Conservation (phyloP, 768 basidiomycete genomes). For the Sporobolomyces phaffii region DNA sequence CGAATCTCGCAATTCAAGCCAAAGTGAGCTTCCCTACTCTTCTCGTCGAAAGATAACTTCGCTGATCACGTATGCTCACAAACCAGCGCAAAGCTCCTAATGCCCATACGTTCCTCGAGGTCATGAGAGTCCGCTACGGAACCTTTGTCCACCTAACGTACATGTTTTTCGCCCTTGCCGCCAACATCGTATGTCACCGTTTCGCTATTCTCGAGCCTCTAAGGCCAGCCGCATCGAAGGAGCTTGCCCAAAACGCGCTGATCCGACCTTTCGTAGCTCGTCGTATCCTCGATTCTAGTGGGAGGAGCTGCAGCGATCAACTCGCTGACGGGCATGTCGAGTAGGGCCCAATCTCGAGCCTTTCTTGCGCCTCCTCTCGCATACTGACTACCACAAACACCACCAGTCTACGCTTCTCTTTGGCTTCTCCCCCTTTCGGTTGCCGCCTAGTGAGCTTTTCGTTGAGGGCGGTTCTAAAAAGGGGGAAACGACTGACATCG, state of each 20-base stretch:
- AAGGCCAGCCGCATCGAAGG: too few species aligned
- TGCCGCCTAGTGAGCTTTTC: constrained; percentile 46
- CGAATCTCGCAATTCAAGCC: constrained; percentile 48
- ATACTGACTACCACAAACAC: too few species aligned
- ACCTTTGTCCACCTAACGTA: neutral
- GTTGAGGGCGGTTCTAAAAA: too few species aligned
- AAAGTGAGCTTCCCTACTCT: constrained; percentile 45
- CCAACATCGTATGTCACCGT: constrained; percentile 43
- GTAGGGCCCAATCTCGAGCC: neutral
- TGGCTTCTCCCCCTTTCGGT: constrained; percentile 53
- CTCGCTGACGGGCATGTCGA: constrained; percentile 51
- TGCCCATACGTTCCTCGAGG: constrained; percentile 59
- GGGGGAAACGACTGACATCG: too few species aligned
- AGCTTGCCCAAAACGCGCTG: neutral
- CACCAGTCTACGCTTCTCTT: constrained; percentile 50
- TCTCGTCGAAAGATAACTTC: too few species aligned
- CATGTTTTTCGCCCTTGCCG: constrained; percentile 54
- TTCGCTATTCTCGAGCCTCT: too few species aligned
- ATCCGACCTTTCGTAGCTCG: neutral
- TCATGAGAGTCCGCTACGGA: constrained; percentile 45
- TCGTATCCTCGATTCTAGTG: constrained; percentile 44
- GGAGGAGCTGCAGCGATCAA: constrained; percentile 53
- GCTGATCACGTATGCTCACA: too few species aligned
- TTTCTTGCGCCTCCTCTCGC: neutral
- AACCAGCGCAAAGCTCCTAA: constrained; percentile 56